A percentile compares a stretch with the other conserved stretches of the same genome.
phyloP scores from a whole-genome alignment of 257 asterid genomes.

The Plantago ovata region DNA sequence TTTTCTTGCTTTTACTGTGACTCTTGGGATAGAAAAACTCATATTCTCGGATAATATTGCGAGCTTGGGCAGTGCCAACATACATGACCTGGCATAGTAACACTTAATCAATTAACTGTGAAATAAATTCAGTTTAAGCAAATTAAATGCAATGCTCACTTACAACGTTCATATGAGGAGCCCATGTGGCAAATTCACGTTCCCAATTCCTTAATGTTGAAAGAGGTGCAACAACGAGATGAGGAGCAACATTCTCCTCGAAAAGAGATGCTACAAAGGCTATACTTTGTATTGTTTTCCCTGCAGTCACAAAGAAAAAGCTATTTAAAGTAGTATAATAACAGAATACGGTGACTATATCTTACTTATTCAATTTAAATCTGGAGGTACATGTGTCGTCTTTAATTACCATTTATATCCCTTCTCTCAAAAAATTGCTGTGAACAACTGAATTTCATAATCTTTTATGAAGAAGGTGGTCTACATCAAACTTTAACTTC shows the following conservation, averaged over 20 bases:
- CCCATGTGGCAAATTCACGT: conserved; percentile 99
- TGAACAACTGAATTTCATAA: too few species aligned
- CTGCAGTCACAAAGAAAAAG: conserved; percentile 52
- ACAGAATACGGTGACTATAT: too few species aligned
- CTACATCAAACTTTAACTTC: too few species aligned
- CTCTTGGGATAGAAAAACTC: conserved; percentile 86
- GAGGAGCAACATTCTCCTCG: conserved; percentile 74
- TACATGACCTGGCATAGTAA: conserved; percentile 81
- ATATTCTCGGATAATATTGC: conserved; percentile 70
- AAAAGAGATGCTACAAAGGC: conserved; percentile 93
- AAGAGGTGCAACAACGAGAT: conserved; percentile 96
- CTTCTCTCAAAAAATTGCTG: too few species aligned
- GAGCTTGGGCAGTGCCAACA: conserved; percentile 82
- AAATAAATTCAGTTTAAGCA: neutral
- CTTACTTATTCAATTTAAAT: too few species aligned
- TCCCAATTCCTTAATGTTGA: conserved; percentile 99
- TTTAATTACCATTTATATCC: too few species aligned
- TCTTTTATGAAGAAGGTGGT: too few species aligned
- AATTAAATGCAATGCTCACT: conserved; percentile 31
- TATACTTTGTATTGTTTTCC: conserved; percentile 97
- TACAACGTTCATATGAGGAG: conserved; percentile 99
- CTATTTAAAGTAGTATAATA: too few species aligned
- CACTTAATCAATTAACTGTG: conserved; percentile 22
- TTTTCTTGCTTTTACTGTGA: conserved; percentile 79
- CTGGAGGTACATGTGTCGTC: too few species aligned